Evolutionary conservation across 163 green algal genomes (phyloP).

Genomic region (Prototheca wickerhamii): DNA sequence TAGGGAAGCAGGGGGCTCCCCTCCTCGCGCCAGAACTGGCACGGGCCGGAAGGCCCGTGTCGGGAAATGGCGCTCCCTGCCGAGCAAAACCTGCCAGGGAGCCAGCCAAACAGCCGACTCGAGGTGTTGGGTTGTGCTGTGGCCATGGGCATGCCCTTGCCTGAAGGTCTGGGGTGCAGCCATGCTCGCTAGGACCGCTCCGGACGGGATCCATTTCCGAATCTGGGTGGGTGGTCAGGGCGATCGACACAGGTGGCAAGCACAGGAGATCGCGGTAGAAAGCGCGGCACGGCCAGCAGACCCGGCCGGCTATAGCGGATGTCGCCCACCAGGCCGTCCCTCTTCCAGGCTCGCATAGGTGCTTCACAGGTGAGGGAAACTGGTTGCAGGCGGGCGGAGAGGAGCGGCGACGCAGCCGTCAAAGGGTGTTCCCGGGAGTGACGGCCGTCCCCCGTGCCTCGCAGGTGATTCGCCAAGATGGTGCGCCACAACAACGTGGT

Average conservation of each 20-base stretch:
- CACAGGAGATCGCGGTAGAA: background rate
- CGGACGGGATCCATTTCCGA: no score
- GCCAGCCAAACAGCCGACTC: no score
- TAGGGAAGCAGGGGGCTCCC: no score
- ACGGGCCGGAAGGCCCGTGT: no score
- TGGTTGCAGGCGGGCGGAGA: background rate
- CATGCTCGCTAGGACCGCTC: no score
- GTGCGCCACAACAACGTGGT: slow-evolving; percentile 92
- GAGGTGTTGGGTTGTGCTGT: no score
- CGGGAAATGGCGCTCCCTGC: no score
- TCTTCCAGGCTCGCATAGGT: background rate
- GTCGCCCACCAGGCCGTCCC: background rate
- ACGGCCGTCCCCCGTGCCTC: background rate
- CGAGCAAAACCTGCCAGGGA: no score
- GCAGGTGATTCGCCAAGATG: slow-evolving; percentile 53
- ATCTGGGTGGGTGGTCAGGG: no score
- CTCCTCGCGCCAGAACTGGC: no score
- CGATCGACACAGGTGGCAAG: background rate
- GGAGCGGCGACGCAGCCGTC: background rate
- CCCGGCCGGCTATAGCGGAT: background rate
- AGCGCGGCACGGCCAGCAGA: background rate
- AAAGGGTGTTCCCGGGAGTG: background rate
- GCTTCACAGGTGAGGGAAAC: background rate
- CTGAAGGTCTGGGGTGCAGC: no score
- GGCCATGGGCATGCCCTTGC: no score